phyloP scores from a whole-genome alignment of 2,329 filamentous ascomycete genomes.

The Graphilbum sp. region DNA sequence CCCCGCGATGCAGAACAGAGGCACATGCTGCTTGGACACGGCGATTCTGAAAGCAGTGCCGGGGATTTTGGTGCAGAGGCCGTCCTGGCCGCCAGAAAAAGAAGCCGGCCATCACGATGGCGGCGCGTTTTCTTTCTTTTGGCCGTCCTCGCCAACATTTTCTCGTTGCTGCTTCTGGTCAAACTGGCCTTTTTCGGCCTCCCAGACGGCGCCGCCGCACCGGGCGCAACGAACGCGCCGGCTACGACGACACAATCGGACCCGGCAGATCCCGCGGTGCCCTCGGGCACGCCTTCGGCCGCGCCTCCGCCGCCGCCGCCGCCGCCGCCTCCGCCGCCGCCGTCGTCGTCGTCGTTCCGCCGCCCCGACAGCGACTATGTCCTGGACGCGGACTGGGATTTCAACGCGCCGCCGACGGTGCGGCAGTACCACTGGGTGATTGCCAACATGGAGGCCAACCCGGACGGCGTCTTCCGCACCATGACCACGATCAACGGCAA shows the following conservation, averaged over 20 bases:
- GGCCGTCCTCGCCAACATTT: slow-evolving; percentile 1
- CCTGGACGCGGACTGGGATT: slow-evolving; percentile 40
- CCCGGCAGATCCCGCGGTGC: not conserved
- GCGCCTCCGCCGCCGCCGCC: slow-evolving; percentile 32
- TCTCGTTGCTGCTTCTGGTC: slow-evolving; percentile 7
- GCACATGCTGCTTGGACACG: too few species aligned
- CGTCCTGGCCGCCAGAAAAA: too few species aligned
- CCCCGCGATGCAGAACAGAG: too few species aligned
- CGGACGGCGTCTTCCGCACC: slow-evolving; percentile 49
- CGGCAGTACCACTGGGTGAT: slow-evolving; percentile 47
- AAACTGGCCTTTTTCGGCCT: slow-evolving; percentile 7
- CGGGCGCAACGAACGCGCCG: not conserved
- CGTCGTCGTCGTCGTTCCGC: slow-evolving; percentile 31
- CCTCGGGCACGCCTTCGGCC: too few species aligned
- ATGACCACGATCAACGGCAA: slow-evolving; percentile 55
- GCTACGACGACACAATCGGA: not conserved
- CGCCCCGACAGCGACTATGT: slow-evolving; percentile 32
- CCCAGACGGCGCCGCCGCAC: not conserved
- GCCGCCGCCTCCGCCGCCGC: slow-evolving; percentile 41
- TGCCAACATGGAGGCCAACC: slow-evolving; percentile 43
- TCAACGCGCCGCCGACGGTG: slow-evolving; percentile 26
- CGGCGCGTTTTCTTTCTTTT: slow-evolving; percentile 1
- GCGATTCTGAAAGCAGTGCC: too few species aligned
- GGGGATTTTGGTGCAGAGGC: too few species aligned
- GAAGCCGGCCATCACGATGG: not conserved